Conservation (phyloP, 805 yeast species). For the Nakazawaea wyomingensis region DNA sequence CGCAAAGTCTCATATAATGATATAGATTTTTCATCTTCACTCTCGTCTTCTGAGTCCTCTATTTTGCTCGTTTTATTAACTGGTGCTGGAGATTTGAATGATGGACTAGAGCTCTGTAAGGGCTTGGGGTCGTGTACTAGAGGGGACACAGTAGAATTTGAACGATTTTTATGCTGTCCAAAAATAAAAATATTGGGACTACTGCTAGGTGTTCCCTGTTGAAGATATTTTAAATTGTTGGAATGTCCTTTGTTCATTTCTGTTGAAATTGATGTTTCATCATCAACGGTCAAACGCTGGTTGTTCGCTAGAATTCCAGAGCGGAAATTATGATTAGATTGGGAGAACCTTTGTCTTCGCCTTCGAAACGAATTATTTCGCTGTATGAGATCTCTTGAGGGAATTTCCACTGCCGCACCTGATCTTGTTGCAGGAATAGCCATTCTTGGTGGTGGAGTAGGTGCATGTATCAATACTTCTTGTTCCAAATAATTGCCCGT, state of each 20-base stretch:
- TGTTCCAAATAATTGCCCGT: conserved; percentile 4
- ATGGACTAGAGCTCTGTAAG: background rate
- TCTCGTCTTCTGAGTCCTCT: conserved; percentile 30
- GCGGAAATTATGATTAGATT: conserved; percentile 2
- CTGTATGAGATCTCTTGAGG: conserved; percentile 23
- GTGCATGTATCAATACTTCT: conserved; percentile 21
- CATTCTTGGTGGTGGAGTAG: conserved; percentile 62
- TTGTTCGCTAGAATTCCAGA: background rate
- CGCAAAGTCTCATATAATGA: conserved; percentile 56
- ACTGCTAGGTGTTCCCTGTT: conserved; percentile 9
- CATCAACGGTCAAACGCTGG: background rate
- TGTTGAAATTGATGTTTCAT: background rate
- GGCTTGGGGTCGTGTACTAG: background rate
- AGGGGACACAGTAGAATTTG: background rate
- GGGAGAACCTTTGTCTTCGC: conserved; percentile 18
- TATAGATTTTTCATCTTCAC: conserved; percentile 67
- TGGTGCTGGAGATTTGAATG: conserved; percentile 6
- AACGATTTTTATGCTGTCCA: background rate
- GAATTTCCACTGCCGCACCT: conserved; percentile 77
- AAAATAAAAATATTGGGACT: conserved; percentile 9
- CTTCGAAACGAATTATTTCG: conserved; percentile 19
- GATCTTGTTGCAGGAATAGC: conserved; percentile 78
- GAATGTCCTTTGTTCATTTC: background rate
- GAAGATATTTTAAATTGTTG: conserved; percentile 4
- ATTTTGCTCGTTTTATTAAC: conserved; percentile 17